Conservation (phyloP, 2,329 filamentous ascomycete genomes). For the Colletotrichum sp. region DNA sequence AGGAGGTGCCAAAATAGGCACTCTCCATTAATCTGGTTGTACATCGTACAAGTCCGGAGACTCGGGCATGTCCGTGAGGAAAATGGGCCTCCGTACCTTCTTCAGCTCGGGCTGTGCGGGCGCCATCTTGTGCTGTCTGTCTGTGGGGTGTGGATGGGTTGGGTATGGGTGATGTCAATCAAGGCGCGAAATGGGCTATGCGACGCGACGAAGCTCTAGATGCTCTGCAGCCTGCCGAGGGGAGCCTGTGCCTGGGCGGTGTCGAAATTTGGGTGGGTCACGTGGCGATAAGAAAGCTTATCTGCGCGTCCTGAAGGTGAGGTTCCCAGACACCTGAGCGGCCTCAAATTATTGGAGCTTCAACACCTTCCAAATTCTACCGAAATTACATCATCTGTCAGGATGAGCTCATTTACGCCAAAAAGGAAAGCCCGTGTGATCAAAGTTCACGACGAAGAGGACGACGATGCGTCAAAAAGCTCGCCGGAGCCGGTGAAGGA, state of each 20-base stretch:
- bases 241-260: background rate
- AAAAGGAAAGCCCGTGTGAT: constrained; percentile 80
- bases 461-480: constrained; percentile 30
- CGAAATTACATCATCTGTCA: constrained; percentile 13
- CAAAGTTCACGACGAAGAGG: constrained; percentile 71
- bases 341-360: background rate
- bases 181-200: constrained; percentile 11
- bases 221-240: constrained; percentile 4
- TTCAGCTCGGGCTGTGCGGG: constrained; percentile 99
- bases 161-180: background rate
- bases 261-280: constrained; percentile 36
- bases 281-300: constrained; percentile 52
- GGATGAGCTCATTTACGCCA: constrained; percentile 60
- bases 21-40: background rate
- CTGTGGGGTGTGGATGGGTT: background rate
- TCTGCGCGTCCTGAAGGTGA: background rate
- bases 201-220: constrained; percentile 16
- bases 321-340: background rate
- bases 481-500: constrained; percentile 32
- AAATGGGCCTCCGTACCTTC: constrained; percentile 69
- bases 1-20: background rate
- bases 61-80: constrained; percentile 12
- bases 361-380: background rate
- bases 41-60: constrained; percentile 15
- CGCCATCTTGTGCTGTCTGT: constrained; percentile 80